phyloP scores from a whole-genome alignment of 768 basidiomycete genomes.

The Suillus weaverae region DNA sequence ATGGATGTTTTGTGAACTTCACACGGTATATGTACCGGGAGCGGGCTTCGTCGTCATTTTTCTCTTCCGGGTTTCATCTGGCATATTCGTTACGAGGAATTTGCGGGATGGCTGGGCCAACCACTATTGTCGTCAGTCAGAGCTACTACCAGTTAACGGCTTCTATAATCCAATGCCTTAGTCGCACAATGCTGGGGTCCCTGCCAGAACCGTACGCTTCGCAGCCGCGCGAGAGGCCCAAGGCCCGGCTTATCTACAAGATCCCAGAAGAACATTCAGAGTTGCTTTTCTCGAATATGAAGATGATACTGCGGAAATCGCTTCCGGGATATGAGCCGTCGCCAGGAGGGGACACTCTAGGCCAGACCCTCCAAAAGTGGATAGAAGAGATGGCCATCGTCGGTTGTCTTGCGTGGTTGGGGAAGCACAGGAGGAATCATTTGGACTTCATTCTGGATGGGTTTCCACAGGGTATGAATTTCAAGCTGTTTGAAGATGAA shows the following conservation, averaged over 20 bases:
- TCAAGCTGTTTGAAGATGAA: conserved; percentile 7
- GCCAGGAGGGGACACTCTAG: background rate
- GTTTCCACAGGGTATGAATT: background rate
- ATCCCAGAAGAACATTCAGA: conserved; percentile 7
- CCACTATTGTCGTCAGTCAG: background rate
- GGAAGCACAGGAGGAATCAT: conserved; percentile 8
- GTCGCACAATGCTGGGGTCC: background rate
- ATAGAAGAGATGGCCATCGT: conserved; percentile 11
- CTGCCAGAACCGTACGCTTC: background rate
- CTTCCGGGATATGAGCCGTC: background rate
- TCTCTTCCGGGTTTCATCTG: background rate
- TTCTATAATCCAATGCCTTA: background rate
- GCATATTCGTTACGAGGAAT: background rate
- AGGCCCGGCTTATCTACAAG: conserved; percentile 2
- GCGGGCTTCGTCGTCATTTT: conserved; percentile 5
- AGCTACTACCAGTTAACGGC: background rate
- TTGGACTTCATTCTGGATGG: background rate
- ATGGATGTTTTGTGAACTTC: conserved; percentile 23
- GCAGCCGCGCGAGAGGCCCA: conserved; percentile 1
- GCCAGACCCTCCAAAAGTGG: background rate
- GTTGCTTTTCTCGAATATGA: conserved; percentile 4
- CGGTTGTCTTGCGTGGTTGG: conserved; percentile 12
- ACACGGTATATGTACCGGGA: conserved; percentile 30
- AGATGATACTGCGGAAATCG: background rate
- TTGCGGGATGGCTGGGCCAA: background rate